phyloP scores from a whole-genome alignment of 1,284 basidiomycete genomes.

The Ustilago vetiveriae region DNA sequence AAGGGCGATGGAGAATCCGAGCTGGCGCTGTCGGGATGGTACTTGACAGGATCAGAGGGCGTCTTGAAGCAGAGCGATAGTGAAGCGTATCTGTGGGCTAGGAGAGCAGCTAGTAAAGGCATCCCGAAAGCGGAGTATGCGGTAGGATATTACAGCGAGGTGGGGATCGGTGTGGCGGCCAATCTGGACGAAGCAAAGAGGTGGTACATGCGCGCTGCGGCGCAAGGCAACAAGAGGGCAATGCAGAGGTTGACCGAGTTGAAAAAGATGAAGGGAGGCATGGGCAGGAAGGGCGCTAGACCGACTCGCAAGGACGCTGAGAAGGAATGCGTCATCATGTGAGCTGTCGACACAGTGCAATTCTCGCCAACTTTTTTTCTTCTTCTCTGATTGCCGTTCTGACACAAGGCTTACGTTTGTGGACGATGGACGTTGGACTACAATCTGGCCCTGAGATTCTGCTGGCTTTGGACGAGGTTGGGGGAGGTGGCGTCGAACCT shows the following conservation, averaged over 20 bases:
- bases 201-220: slow-evolving; percentile 90
- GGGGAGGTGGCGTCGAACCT: not conserved
- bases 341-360: not conserved
- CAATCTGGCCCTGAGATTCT: slow-evolving; percentile 11
- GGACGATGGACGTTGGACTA: too few relatives aligned
- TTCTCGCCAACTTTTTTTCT: too few relatives aligned
- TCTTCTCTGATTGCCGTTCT: too few relatives aligned
- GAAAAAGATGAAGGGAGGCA: slow-evolving; percentile 65
- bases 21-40: slow-evolving; percentile 96
- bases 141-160: slow-evolving; percentile 90
- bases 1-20: slow-evolving; percentile 94
- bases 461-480: too few relatives aligned
- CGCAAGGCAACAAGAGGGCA: slow-evolving; percentile 91
- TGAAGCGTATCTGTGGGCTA: slow-evolving; percentile 81
- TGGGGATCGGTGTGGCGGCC: slow-evolving; percentile 95
- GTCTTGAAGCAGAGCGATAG: slow-evolving; percentile 96
- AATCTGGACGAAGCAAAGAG: slow-evolving; percentile 94
- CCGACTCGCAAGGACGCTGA: slow-evolving; percentile 60
- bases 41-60: slow-evolving; percentile 81
- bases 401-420: too few relatives aligned
- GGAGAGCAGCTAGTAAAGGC: slow-evolving; percentile 69
- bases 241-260: slow-evolving; percentile 91
- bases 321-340: slow-evolving; percentile 55
- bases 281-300: slow-evolving; percentile 49
- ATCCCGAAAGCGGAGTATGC: slow-evolving; percentile 76